These are phyloP conservation scores for Monosporascus sp. DNA, from an alignment of 2,329 filamentous ascomycete genomes.

Conservation along the genomic window DNA sequence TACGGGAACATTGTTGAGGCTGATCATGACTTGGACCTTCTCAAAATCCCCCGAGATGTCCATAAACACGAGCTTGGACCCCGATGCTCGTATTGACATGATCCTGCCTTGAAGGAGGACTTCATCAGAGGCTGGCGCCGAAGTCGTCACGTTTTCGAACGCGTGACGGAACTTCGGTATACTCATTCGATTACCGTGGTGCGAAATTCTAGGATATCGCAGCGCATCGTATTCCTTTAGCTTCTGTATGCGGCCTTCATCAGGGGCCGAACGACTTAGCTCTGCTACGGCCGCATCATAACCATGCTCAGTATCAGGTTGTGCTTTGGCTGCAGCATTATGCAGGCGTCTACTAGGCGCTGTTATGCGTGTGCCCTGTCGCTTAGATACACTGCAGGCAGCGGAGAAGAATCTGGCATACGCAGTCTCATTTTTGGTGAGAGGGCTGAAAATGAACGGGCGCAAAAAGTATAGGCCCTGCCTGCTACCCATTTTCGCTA, in stretches of 20 bases:
- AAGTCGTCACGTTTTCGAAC: slow-evolving; percentile 20
- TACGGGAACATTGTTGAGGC: slow-evolving; percentile 48
- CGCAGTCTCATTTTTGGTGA: slow-evolving; percentile 31
- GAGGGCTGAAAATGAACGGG: slow-evolving; percentile 45
- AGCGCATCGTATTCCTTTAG: slow-evolving; percentile 44
- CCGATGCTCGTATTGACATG: slow-evolving; percentile 30
- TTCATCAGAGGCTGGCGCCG: slow-evolving; percentile 19
- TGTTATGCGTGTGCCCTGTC: slow-evolving; percentile 6
- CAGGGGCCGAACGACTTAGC: slow-evolving; percentile 7
- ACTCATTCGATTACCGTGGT: slow-evolving; percentile 29
- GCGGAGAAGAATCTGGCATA: slow-evolving; percentile 48
- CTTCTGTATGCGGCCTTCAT: slow-evolving; percentile 42
- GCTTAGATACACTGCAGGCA: slow-evolving; percentile 10
- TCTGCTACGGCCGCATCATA: slow-evolving; percentile 4
- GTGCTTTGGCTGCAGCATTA: slow-evolving; percentile 3
- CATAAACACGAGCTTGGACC: slow-evolving; percentile 79
- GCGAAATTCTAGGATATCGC: slow-evolving; percentile 50
- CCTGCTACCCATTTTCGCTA: slow-evolving; percentile 38
- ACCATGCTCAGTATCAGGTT: background rate
- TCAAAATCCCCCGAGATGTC: slow-evolving; percentile 71
- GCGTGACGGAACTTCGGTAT: slow-evolving; percentile 33
- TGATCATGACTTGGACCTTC: slow-evolving; percentile 72
- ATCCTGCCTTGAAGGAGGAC: slow-evolving; percentile 27
- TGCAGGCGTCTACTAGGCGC: slow-evolving; percentile 13
- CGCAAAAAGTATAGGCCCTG: slow-evolving; percentile 48